Conservation (phyloP, 352 stramenopile species). For the Globisporangium alternatum region DNA sequence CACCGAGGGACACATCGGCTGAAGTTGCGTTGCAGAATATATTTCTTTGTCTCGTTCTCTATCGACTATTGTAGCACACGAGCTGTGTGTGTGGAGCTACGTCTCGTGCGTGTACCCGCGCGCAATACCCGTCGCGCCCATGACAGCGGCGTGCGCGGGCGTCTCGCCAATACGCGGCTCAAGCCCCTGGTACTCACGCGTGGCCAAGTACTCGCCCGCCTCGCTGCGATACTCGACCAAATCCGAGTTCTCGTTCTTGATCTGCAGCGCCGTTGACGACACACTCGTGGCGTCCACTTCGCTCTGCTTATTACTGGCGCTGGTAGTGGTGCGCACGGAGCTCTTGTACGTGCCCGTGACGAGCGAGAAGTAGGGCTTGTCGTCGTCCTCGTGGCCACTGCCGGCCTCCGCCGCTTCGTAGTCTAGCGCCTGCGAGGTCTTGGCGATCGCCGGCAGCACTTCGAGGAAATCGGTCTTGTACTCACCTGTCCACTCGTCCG, state of each 20-base stretch:
- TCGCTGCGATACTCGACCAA: conserved; percentile 68
- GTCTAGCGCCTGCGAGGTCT: conserved; percentile 37
- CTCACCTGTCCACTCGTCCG: conserved; percentile 87
- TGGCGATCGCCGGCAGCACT: conserved; percentile 57
- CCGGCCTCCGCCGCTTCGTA: conserved; percentile 13
- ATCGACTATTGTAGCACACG: no score
- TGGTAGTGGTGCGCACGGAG: conserved; percentile 21
- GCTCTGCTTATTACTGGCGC: neutral
- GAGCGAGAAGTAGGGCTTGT: conserved; percentile 84
- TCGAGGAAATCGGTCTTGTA: conserved; percentile 85
- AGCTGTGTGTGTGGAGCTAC: neutral
- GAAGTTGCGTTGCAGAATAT: no score
- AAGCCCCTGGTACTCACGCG: conserved; percentile 72
- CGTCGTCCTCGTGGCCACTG: conserved; percentile 29
- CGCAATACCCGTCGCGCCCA: conserved; percentile 72
- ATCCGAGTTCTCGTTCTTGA: conserved; percentile 51
- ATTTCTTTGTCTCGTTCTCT: no score
- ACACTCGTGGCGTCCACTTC: conserved; percentile 20
- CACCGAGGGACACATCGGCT: no score
- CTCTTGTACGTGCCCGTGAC: conserved; percentile 74
- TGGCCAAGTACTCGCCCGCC: conserved; percentile 67
- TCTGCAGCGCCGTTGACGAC: conserved; percentile 40
- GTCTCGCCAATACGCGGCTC: conserved; percentile 83
- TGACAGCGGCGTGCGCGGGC: conserved; percentile 68
- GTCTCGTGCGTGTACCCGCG: conserved; percentile 68